Percentiles rank a stretch among this genome's conserved stretches.
Conservation (phyloP, 192 early-diverging fungal genomes). For the Mortierella claussenii region DNA sequence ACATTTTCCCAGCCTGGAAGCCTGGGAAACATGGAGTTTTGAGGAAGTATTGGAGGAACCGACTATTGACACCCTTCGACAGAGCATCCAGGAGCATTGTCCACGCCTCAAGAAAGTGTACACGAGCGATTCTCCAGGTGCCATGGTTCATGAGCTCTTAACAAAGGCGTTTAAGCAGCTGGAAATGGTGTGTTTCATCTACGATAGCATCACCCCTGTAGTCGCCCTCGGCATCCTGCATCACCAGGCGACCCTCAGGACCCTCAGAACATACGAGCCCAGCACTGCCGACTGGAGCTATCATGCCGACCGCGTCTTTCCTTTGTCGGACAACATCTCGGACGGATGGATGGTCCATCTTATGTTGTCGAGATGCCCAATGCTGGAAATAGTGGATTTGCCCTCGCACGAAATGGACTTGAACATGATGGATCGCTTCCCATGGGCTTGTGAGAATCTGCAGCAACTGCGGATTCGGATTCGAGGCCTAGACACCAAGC, state of each 20-base stretch:
- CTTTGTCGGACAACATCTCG: neutral
- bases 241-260: neutral
- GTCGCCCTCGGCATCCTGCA: neutral
- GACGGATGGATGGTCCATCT: conserved; percentile 9
- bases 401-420: conserved; percentile 17
- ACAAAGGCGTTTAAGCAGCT: neutral
- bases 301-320: neutral
- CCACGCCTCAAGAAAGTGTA: neutral
- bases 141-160: neutral
- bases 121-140: neutral
- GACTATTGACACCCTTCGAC: neutral
- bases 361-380: neutral
- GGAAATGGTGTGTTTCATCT: neutral
- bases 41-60: neutral
- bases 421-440: neutral
- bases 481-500: neutral
- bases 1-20: neutral
- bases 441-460: conserved; percentile 6
- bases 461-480: neutral
- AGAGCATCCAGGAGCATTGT: neutral
- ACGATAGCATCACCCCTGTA: neutral
- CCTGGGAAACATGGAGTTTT: conserved; percentile 1
- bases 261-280: neutral
- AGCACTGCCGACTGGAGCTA: neutral
- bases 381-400: neutral